Conservation (phyloP, 1,139 yeast genomes). For the Kurtzmaniella natalensis region DNA sequence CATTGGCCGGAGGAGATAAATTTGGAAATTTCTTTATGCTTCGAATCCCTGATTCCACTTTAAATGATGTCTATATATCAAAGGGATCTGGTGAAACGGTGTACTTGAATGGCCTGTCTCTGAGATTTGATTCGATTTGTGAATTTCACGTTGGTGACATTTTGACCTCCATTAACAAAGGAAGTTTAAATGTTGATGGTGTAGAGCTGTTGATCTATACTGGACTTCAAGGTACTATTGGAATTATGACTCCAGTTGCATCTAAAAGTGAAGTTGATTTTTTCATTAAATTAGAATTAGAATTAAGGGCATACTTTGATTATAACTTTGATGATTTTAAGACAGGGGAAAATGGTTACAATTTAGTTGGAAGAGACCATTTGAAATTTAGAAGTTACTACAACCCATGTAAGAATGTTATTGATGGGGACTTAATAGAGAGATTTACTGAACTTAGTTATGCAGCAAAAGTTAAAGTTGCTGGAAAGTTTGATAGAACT, state of each 20-base stretch:
- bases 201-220: constrained; percentile 63
- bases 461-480: constrained; percentile 42
- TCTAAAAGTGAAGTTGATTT: constrained; percentile 61
- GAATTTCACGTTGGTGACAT: constrained; percentile 72
- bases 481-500: constrained; percentile 50
- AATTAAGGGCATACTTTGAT: constrained; percentile 35
- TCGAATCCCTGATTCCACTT: constrained; percentile 43
- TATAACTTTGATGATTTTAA: constrained; percentile 30
- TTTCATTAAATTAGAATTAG: constrained; percentile 50
- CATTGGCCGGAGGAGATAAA: constrained; percentile 83
- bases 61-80: background rate
- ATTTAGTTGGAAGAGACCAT: constrained; percentile 62
- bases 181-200: constrained; percentile 56
- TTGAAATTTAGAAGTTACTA: constrained; percentile 70
- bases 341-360: constrained; percentile 14
- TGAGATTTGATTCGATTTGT: constrained; percentile 49
- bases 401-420: constrained; percentile 66
- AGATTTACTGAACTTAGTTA: constrained; percentile 36
- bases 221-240: constrained; percentile 81
- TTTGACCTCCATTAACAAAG: constrained; percentile 55
- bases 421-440: constrained; percentile 89
- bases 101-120: constrained; percentile 48
- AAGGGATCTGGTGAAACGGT: background rate
- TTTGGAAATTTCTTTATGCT: constrained; percentile 77
- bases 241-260: constrained; percentile 64